Conservation (phyloP, 192 early-diverging fungal genomes). For the Podila epigama region DNA sequence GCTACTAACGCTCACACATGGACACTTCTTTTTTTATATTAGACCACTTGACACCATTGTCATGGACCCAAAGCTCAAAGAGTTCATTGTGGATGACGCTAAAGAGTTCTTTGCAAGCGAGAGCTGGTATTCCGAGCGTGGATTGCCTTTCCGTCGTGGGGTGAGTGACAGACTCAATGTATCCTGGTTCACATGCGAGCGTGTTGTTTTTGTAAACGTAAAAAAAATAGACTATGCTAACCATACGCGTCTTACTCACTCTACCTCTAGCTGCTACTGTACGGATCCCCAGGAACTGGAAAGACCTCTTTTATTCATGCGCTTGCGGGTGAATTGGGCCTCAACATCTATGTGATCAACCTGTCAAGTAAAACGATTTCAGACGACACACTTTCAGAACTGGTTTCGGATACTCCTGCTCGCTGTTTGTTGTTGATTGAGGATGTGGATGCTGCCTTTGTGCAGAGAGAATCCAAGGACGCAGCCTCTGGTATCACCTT, state of each 20-base stretch:
- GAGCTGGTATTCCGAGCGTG: conserved; percentile 63
- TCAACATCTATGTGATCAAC: conserved; percentile 79
- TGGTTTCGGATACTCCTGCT: conserved; percentile 57
- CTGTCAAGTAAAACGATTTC: conserved; percentile 70
- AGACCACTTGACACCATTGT: conserved; percentile 65
- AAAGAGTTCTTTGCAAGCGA: conserved; percentile 63
- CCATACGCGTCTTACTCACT: not conserved
- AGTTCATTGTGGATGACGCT: conserved; percentile 52
- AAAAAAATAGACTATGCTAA: no score
- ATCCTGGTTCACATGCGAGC: no score
- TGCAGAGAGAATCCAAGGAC: conserved; percentile 55
- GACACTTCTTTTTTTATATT: not conserved
- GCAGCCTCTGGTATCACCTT: conserved; percentile 54
- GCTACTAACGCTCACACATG: not conserved
- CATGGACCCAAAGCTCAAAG: conserved; percentile 56
- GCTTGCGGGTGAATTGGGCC: conserved; percentile 73
- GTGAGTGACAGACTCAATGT: no score
- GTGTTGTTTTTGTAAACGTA: no score
- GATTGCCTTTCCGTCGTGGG: conserved; percentile 73
- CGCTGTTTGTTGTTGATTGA: conserved; percentile 74
- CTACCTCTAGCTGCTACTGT: conserved; percentile 56
- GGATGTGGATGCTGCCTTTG: conserved; percentile 80
- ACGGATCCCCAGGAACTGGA: conserved; percentile 76
- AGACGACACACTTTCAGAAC: conserved; percentile 63
- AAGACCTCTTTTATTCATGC: conserved; percentile 76